phyloP scores from a whole-genome alignment of 345 rosid genomes.

The Salix koriyanagi region DNA sequence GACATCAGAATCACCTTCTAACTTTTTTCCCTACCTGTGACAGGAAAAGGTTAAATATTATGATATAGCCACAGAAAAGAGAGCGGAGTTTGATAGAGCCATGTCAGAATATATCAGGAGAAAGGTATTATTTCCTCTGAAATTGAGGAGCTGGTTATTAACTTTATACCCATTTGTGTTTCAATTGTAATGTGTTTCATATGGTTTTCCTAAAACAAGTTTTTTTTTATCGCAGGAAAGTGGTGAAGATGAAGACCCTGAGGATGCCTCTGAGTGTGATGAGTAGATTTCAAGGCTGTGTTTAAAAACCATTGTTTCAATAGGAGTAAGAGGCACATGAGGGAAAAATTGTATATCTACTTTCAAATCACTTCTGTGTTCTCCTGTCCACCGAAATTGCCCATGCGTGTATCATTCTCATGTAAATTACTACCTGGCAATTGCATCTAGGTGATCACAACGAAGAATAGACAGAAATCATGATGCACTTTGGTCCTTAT shows the following conservation, averaged over 20 bases:
- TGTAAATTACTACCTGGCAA: constrained; percentile 24
- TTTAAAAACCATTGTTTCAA: constrained; percentile 2
- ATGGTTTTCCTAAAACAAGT: constrained; percentile 1
- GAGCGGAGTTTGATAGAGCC: constrained; percentile 78
- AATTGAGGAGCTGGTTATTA: neutral
- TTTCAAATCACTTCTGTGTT: neutral
- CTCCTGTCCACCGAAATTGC: constrained; percentile 4
- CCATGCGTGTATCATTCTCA: constrained; percentile 13
- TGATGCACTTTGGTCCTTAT: no score
- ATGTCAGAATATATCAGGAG: constrained; percentile 64
- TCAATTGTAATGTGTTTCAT: neutral
- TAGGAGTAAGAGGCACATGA: constrained; percentile 17
- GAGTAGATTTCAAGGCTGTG: constrained; percentile 27
- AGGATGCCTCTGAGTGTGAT: constrained; percentile 60
- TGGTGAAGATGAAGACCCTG: constrained; percentile 55
- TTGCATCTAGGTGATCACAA: constrained; percentile 1
- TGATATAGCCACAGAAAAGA: constrained; percentile 80
- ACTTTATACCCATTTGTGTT: constrained; percentile 2
- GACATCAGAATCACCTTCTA: neutral
- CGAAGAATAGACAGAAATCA: constrained; percentile 3
- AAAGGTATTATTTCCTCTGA: constrained; percentile 41
- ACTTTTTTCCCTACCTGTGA: constrained; percentile 13
- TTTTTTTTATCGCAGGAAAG: constrained; percentile 51
- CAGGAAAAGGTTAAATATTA: constrained; percentile 93
- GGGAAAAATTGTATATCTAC: constrained; percentile 19